These are phyloP conservation scores for Pseudognaphalium luteoalbum DNA, from an alignment of 129 eudicot genomes.

Conservation along the genomic window DNA sequence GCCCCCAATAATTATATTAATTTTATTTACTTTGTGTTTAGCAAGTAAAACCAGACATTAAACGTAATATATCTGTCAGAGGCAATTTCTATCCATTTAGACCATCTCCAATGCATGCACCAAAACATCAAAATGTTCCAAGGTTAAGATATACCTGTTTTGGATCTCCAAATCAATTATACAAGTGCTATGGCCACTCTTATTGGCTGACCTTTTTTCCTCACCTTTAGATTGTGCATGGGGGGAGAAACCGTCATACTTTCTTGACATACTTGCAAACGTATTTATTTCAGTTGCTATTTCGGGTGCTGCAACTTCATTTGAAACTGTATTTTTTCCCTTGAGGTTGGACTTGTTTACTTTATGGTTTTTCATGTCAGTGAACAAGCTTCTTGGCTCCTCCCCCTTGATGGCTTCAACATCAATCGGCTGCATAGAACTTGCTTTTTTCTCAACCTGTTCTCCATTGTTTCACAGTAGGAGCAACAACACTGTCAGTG, in stretches of 20 bases:
- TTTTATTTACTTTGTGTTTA: too few relatives aligned
- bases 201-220: constrained; percentile 25
- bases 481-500: constrained; percentile 14
- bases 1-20: too few relatives aligned
- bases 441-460: constrained; percentile 42
- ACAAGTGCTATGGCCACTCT: constrained; percentile 24
- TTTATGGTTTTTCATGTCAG: constrained; percentile 42
- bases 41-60: not conserved
- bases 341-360: constrained; percentile 22
- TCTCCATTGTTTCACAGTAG: constrained; percentile 38
- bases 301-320: constrained; percentile 32
- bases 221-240: constrained; percentile 30
- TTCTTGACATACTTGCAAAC: constrained; percentile 26
- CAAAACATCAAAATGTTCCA: too few relatives aligned
- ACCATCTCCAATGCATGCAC: too few relatives aligned
- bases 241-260: constrained; percentile 28
- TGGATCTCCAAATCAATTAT: constrained; percentile 39
- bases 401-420: constrained; percentile 33
- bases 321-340: constrained; percentile 33
- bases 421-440: constrained; percentile 32
- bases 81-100: too few relatives aligned
- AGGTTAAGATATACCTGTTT: constrained; percentile 44
- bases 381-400: constrained; percentile 30
- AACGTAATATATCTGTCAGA: not conserved
- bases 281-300: constrained; percentile 18